phyloP scores from a whole-genome alignment of 1,284 basidiomycete species.

The Rhodotorula sp. region DNA sequence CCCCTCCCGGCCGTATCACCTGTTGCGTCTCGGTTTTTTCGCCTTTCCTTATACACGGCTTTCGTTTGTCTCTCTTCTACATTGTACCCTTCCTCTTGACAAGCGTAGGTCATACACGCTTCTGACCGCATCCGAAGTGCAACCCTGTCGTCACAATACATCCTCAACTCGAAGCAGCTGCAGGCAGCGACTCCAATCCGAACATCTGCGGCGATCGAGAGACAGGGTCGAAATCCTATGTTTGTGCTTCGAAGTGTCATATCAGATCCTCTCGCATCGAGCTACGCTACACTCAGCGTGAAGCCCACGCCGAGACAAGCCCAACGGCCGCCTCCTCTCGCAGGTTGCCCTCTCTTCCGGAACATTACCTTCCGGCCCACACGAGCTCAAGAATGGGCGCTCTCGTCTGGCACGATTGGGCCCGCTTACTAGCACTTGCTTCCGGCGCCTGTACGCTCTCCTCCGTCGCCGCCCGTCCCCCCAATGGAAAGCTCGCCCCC shows the following conservation, averaged over 20 bases:
- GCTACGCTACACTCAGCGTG: neutral
- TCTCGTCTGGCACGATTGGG: slow-evolving; percentile 76
- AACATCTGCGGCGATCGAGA: too few relatives aligned
- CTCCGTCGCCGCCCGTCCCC: too few relatives aligned
- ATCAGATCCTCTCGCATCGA: neutral
- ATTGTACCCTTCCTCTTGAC: too few relatives aligned
- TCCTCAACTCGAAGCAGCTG: too few relatives aligned
- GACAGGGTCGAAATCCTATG: too few relatives aligned
- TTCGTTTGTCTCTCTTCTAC: neutral
- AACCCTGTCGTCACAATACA: too few relatives aligned
- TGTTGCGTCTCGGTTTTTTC: neutral
- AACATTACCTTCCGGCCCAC: too few relatives aligned
- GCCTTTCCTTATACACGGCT: neutral
- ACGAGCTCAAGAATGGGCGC: slow-evolving; percentile 62
- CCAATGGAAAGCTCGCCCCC: neutral
- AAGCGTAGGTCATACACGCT: too few relatives aligned
- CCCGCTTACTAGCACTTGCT: slow-evolving; percentile 67
- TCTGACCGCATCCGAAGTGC: too few relatives aligned
- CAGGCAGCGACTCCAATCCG: too few relatives aligned
- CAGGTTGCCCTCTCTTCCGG: neutral
- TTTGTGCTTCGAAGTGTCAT: too few relatives aligned
- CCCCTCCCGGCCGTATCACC: neutral
- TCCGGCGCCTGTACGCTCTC: slow-evolving; percentile 68
- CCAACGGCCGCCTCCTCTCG: neutral
- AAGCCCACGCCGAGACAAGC: too few relatives aligned